Conservation (phyloP, 371 early-diverging fungal genomes). For the Dinochytrium kinnereticum region DNA sequence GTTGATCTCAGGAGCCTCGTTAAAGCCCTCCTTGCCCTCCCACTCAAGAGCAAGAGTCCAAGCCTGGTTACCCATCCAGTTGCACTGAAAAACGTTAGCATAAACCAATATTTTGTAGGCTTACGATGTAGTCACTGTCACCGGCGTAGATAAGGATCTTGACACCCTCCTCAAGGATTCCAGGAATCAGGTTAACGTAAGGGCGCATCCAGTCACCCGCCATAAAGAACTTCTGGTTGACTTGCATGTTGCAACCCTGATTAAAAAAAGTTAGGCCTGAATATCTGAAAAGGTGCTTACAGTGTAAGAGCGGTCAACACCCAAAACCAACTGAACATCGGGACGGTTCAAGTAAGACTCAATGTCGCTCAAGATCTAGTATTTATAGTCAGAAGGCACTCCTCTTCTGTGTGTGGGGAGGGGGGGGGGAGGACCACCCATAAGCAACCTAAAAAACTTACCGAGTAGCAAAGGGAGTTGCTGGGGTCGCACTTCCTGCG, state of each 20-base stretch:
- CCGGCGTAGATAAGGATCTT: constrained; percentile 88
- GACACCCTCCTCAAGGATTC: constrained; percentile 77
- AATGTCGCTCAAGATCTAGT: constrained; percentile 73
- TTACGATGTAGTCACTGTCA: constrained; percentile 58
- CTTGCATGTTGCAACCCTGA: constrained; percentile 78
- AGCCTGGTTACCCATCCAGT: constrained; percentile 85
- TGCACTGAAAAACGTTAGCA: constrained; percentile 20
- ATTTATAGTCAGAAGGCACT: no score
- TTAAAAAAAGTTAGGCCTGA: constrained; percentile 53
- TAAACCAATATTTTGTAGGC: constrained; percentile 17
- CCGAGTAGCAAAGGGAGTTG: constrained; percentile 77
- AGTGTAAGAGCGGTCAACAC: constrained; percentile 40
- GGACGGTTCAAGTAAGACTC: constrained; percentile 71
- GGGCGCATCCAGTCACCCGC: constrained; percentile 92
- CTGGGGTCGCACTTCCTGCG: constrained; percentile 56
- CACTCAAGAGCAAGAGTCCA: constrained; percentile 82
- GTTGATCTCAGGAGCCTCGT: constrained; percentile 59
- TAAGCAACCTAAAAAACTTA: no score
- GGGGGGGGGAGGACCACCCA: no score
- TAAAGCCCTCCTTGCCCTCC: constrained; percentile 73
- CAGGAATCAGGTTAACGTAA: constrained; percentile 71
- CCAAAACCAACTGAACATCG: constrained; percentile 78
- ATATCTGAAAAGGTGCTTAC: constrained; percentile 31
- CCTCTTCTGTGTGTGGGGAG: no score
- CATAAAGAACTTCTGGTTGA: constrained; percentile 79